These are phyloP conservation scores for Diutina scorzettiae DNA, from an alignment of 1,139 yeast species.

Conservation along the genomic window DNA sequence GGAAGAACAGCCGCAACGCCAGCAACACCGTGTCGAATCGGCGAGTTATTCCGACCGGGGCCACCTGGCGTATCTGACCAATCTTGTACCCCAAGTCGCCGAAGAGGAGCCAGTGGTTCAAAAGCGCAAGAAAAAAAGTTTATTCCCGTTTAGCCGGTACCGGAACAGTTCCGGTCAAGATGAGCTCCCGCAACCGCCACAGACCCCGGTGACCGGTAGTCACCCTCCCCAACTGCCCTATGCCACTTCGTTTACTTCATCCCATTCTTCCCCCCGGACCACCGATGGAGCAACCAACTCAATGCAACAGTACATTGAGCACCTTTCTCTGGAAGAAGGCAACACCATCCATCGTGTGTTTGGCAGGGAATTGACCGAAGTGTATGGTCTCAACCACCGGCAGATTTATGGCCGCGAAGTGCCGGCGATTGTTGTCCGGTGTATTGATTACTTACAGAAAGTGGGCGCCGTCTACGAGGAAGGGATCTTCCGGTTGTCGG, in stretches of 20 bases:
- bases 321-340: conserved; percentile 27
- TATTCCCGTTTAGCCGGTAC: conserved; percentile 43
- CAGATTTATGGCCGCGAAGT: conserved; percentile 34
- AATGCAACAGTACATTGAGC: conserved; percentile 28
- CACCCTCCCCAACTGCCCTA: conserved; percentile 11
- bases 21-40: neutral
- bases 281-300: neutral
- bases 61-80: neutral
- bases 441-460: conserved; percentile 55
- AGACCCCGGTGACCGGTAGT: conserved; percentile 2
- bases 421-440: conserved; percentile 71
- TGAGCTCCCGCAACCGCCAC: neutral
- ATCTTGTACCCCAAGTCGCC: neutral
- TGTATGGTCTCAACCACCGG: conserved; percentile 38
- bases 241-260: conserved; percentile 8
- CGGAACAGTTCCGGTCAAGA: conserved; percentile 9
- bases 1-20: neutral
- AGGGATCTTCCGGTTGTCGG: conserved; percentile 85
- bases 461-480: conserved; percentile 74
- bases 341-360: conserved; percentile 34
- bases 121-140: conserved; percentile 41
- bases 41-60: neutral
- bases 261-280: neutral
- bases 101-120: conserved; percentile 14
- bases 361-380: conserved; percentile 51